Base-by-base conservation (phyloP, 805 yeast species). In the Candida ponderosae region DNA sequence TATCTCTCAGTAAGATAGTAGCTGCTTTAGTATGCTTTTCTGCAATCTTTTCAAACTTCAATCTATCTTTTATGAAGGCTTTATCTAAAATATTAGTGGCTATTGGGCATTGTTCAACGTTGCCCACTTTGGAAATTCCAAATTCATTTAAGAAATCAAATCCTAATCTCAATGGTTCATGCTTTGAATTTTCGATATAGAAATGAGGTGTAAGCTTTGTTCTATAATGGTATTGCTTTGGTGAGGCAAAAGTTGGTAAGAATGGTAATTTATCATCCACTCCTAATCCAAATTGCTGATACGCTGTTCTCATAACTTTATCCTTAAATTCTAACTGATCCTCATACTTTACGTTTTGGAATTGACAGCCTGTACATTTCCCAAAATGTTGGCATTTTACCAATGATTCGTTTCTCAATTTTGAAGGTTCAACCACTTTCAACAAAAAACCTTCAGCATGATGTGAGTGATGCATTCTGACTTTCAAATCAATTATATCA, bases 201-300 rank as follows among this genome's bases (percentile, higher is more conserved):
- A 89, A 93, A 60, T 90, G 98, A 1, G 98, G 98, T 0, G 98
- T 93, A 28, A 90, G 69, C 53, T 90, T 90, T 0, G 97, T 88
- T 51, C 98, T 69, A 60, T 90, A 90, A 31, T 68, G 64, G 54
- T 72, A 83, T 44, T 79, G 68, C 36, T 75, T 57, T 2, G 98
- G 98, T 6, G 96, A 84, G 3, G 75, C 73, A 30, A 79, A 74
- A 0, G 94, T 83, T 1, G 83, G 62, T 3, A 42, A 59, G 0
- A 95, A 94, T 16, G 83, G 59, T 18, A 62, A 48, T 0, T 53
- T 46, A 1, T 52, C 42, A 1, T 64, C 48, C 36, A 80, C 62
- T 3, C 56, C 51, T 17, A 86, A 81, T 2, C 87, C 86, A 57
- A 85, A 82, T 54, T 70, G 82, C 42, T 71, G 68, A 61, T 74